Percentiles rank a stretch among this genome's conserved stretches.
These are phyloP conservation scores for Cinchona pubescens DNA, from an alignment of 257 asterid species.

Conservation along the genomic window DNA sequence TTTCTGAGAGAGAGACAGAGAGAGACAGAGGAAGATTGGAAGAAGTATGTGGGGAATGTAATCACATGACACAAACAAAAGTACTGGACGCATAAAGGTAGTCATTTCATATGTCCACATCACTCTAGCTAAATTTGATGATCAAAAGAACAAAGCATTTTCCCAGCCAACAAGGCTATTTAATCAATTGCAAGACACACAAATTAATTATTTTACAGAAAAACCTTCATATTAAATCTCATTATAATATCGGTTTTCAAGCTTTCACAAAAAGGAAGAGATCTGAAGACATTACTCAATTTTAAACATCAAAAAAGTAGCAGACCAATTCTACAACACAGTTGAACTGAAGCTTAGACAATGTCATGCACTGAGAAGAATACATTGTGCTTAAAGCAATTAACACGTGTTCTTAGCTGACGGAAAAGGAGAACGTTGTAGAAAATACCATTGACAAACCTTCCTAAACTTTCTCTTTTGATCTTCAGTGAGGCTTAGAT, in stretches of 20 bases:
- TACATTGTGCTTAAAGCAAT: background rate
- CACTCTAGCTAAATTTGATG: background rate
- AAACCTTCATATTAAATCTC: background rate
- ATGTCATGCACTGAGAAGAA: background rate
- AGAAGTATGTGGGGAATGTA: background rate
- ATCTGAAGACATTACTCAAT: background rate
- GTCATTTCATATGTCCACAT: background rate
- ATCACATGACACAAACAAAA: background rate
- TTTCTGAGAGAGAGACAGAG: too few species aligned
- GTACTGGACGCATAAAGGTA: background rate
- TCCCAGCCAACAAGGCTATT: background rate
- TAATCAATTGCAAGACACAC: background rate
- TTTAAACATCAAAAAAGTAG: background rate
- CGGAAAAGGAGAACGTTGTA: background rate
- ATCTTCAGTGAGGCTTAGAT: conserved; percentile 74
- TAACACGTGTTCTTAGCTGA: background rate
- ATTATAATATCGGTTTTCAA: background rate
- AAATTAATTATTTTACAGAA: background rate
- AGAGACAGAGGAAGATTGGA: too few species aligned
- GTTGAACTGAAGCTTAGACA: background rate
- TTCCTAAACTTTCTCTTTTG: conserved; percentile 80
- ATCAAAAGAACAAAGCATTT: background rate
- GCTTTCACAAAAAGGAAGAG: background rate
- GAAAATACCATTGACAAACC: conserved; percentile 48
- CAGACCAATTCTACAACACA: background rate